A percentile compares a stretch with the other conserved stretches of the same genome.
Conservation (phyloP, 805 yeast genomes). For the Kuraishia borneana region DNA sequence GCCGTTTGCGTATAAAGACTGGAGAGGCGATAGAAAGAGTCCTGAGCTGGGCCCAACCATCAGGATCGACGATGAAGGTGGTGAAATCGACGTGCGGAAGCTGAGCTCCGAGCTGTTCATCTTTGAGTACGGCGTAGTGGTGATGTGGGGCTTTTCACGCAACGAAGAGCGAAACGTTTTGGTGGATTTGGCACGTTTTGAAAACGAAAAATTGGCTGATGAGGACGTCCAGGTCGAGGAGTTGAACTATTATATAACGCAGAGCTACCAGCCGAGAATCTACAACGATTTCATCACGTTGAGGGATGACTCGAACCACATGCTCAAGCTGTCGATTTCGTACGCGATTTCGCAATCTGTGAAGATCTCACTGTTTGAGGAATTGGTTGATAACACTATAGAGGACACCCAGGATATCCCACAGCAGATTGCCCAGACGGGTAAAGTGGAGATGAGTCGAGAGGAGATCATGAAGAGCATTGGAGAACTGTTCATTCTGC, state of each 20-base stretch:
- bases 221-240: constrained; percentile 94
- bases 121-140: constrained; percentile 95
- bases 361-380: constrained; percentile 91
- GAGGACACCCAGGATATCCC: constrained; percentile 97
- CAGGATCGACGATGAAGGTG: constrained; percentile 86
- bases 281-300: constrained; percentile 93
- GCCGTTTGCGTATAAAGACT: constrained; percentile 74
- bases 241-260: constrained; percentile 88
- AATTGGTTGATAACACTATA: constrained; percentile 90
- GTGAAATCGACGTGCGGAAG: constrained; percentile 81
- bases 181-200: constrained; percentile 81
- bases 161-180: constrained; percentile 77
- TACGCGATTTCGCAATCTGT: constrained; percentile 96
- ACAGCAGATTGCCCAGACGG: constrained; percentile 87
- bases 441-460: constrained; percentile 89
- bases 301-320: constrained; percentile 80
- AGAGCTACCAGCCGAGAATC: constrained; percentile 88
- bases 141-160: constrained; percentile 88
- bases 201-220: constrained; percentile 78
- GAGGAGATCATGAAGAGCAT: constrained; percentile 95
- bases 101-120: constrained; percentile 70
- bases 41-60: constrained; percentile 21
- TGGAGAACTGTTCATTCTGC: constrained; percentile 85
- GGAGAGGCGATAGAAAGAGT: constrained; percentile 37
- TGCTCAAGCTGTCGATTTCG: constrained; percentile 86